Evolutionary conservation across 371 early-diverging fungal genomes (phyloP).

Genomic region (Mortierella polycephala): DNA sequence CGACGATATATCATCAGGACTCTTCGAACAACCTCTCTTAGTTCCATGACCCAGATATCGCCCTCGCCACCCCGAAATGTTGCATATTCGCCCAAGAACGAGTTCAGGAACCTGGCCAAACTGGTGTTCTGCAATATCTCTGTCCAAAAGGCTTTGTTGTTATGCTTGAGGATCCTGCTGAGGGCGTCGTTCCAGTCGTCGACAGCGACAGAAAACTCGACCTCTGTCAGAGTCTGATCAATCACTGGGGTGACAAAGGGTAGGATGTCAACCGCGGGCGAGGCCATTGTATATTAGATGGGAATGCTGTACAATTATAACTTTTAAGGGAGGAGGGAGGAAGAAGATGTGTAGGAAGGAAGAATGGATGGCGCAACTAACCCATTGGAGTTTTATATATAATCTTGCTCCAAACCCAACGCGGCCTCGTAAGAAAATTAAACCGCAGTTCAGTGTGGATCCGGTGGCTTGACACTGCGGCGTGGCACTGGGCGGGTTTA

Average conservation of each 20-base stretch:
- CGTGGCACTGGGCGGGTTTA: too few species aligned
- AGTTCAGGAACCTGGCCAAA: slow-evolving; percentile 34
- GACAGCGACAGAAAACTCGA: slow-evolving; percentile 50
- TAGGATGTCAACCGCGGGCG: slow-evolving; percentile 24
- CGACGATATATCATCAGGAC: slow-evolving; percentile 36
- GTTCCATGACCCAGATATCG: slow-evolving; percentile 44
- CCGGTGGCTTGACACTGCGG: neutral
- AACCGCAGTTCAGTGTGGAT: neutral
- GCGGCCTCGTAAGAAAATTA: neutral
- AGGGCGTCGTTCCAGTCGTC: slow-evolving; percentile 51
- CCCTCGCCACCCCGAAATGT: slow-evolving; percentile 33
- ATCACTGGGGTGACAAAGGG: slow-evolving; percentile 46
- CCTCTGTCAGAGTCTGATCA: slow-evolving; percentile 34
- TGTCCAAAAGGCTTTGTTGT: slow-evolving; percentile 40
- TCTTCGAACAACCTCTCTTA: slow-evolving; percentile 41
- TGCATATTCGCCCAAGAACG: slow-evolving; percentile 47
- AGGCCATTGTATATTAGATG: neutral
- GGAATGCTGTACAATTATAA: neutral
- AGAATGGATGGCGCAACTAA: neutral
- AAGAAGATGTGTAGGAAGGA: neutral
- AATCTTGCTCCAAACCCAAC: slow-evolving; percentile 10
- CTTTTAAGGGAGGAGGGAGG: neutral
- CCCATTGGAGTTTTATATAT: slow-evolving; percentile 4
- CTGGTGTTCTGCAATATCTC: slow-evolving; percentile 28
- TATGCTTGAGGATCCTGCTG: slow-evolving; percentile 35